phyloP scores from a whole-genome alignment of 306 rosid species.

The Medicago lupulina region DNA sequence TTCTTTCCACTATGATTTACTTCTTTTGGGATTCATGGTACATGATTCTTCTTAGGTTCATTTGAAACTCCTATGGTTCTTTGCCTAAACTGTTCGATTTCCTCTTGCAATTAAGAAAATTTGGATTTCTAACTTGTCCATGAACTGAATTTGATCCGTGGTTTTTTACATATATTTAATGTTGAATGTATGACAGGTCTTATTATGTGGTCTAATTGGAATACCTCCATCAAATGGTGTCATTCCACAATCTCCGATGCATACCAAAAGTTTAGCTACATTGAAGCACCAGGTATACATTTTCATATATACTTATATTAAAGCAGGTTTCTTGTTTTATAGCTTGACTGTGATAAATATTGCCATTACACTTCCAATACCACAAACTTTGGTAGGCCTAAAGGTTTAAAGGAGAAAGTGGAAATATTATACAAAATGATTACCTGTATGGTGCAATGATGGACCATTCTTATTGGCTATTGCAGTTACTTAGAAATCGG shows the following conservation, averaged over 20 bases:
- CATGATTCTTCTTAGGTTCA: constrained; percentile 9
- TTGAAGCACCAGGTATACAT: constrained; percentile 74
- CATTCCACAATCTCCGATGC: constrained; percentile 93
- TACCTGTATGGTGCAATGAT: neutral
- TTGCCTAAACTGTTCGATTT: constrained; percentile 14
- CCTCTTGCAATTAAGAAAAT: neutral
- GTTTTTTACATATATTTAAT: constrained; percentile 13
- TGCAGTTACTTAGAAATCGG: constrained; percentile 65
- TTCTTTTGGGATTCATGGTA: constrained; percentile 88
- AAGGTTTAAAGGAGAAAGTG: neutral
- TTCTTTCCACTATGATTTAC: constrained; percentile 82
- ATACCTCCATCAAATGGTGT: constrained; percentile 89
- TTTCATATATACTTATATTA: neutral
- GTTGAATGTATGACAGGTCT: constrained; percentile 59
- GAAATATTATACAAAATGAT: constrained; percentile 14
- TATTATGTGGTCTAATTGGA: constrained; percentile 79
- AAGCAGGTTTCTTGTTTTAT: neutral
- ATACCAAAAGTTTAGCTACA: constrained; percentile 80
- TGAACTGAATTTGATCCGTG: constrained; percentile 17
- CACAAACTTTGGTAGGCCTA: neutral
- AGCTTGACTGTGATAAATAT: neutral
- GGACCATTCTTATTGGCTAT: neutral
- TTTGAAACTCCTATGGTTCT: constrained; percentile 26
- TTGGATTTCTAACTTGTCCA: constrained; percentile 6
- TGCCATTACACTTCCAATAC: neutral